Base-by-base conservation (phyloP, 257 asterid species). In the Penstemon davidsonii region DNA sequence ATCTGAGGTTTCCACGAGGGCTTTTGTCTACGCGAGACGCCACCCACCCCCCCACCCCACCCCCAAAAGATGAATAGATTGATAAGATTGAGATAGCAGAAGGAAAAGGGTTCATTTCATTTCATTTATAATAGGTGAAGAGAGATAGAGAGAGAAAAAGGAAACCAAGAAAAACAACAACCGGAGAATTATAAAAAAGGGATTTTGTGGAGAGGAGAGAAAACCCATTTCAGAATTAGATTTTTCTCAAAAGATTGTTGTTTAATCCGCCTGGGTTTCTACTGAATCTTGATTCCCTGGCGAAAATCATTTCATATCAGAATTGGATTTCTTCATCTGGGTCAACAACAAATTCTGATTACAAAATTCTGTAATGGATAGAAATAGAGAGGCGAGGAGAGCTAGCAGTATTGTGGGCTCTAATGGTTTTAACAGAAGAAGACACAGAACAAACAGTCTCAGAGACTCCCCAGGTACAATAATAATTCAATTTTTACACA, bases 321-420 rank as follows among this genome's bases (percentile, higher is more conserved):
- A 75, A 51, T 69, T 71, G 3, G 71, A 54, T 84, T 73, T 57
- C 64, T 56, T 78, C 80, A 63, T 68, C 83, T 73, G 72, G 81
- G 78, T 77, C 58, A 52, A 55, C 73, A 72, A 66, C 72, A 38
- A 49, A 58, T 55, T 56, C 53, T 57, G 67, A 60, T 60, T 66
- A 39, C 11, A 4, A 5, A 59, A 71, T 55, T 60, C 57, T 63
- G 64, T 62, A 51, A 93, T 94, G 97, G 99, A 94, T 55, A 88
- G 99, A 13, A 90, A 82, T 15, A 83, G 99, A 68, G 99, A 93
- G 70, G 88, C 85, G 60, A 87, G 96, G 69, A 84, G 97, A 82
- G 90, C 90, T 60, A 81, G 33, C 33, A 25, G 83, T 74, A 82
- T 90, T 75, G 82, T 86, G 8, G 87, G 95, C 76, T 78, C 96